Evolutionary conservation across 2,329 filamentous ascomycete species (phyloP).

Genomic region (Fusarium equiseti): DNA sequence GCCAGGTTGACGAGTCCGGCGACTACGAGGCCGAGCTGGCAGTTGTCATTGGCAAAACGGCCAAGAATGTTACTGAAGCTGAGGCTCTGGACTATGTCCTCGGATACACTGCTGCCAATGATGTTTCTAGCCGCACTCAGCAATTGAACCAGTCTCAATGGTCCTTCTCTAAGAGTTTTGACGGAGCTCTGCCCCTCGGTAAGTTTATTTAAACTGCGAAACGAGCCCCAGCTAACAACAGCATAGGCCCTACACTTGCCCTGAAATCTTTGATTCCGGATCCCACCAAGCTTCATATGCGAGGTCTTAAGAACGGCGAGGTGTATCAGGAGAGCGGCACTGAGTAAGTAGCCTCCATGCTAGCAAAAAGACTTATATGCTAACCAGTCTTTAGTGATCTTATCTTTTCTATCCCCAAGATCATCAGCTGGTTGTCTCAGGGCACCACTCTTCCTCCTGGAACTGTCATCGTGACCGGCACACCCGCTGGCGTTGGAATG

Average conservation of each 20-base stretch:
- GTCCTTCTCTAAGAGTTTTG: conserved; percentile 69
- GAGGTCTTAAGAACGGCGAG: conserved; percentile 67
- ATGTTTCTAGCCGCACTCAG: conserved; percentile 62
- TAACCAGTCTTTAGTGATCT: conserved; percentile 60
- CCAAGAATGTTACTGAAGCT: conserved; percentile 66
- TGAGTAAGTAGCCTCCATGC: conserved; percentile 38
- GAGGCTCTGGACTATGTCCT: conserved; percentile 71
- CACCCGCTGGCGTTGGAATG: conserved; percentile 77
- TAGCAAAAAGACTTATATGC: not conserved
- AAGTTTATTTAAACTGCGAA: not conserved
- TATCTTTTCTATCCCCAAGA: conserved; percentile 71
- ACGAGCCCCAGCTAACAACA: not conserved
- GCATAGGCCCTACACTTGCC: conserved; percentile 73
- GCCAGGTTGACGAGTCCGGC: conserved; percentile 63
- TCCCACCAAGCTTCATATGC: conserved; percentile 66
- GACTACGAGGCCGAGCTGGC: conserved; percentile 72
- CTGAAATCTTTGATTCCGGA: conserved; percentile 66
- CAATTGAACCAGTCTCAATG: conserved; percentile 48
- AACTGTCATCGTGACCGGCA: conserved; percentile 75
- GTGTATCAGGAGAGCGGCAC: conserved; percentile 42
- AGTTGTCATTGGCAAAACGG: conserved; percentile 64
- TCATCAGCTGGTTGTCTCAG: conserved; percentile 69
- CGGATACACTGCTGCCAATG: conserved; percentile 73
- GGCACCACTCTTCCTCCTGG: conserved; percentile 72
- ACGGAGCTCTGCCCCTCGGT: conserved; percentile 65